Base-by-base conservation (phyloP, 2,329 filamentous ascomycete genomes). In the Chrysoporthe austroafricana region DNA sequence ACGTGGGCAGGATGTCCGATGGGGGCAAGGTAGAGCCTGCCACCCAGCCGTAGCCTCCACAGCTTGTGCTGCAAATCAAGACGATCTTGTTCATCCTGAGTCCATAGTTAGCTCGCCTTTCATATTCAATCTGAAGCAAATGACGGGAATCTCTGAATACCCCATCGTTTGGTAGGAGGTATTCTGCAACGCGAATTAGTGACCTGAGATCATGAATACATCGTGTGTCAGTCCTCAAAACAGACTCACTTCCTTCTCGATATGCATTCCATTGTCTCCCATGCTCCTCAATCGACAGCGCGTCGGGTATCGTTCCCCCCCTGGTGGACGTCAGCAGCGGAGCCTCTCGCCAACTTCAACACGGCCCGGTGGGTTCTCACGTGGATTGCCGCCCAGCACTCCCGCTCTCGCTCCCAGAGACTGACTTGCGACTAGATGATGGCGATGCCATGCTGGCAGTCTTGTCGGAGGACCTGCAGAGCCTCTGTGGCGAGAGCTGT, bases 131-230 rank as follows among this genome's bases (percentile, higher is more conserved):
- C 14, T 16, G 32, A 18, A 21, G 44, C 8, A 36, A 32, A 32
- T 32, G 39, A 60, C 39, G 11, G 21, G 11, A 9, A 26, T 14
- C 14, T 39, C 32, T 21, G 16, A 46, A 11, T 63, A 63, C 62
- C n/a, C 62, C 62, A 26, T 63, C 62, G 50, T 63, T 63, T 8
- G 62, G 62, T n/a, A 63, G 52, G 39, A 63, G 62, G 52, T 63
- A 63, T 57, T 63, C 62, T 63, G 36, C 50, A 21, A 18, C 16
- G 21, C 21, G n/a, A 5, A 13, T 63, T 9, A 63, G 36, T 6
- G 8, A 32, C 21, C 16, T 18, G 14, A 43, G 18, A 39, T 5
- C 26, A 14, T 13, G 21, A 39, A 5, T 18, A n/a, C 21, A 16
- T 54, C 42, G 26, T 34, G 42, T 26, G 3, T 16, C 16, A 18